A percentile compares a stretch with the other conserved stretches of the same genome.
These are phyloP conservation scores for Tetradesmus obliquus DNA, from an alignment of 139 green algal genomes.

Conservation along the genomic window DNA sequence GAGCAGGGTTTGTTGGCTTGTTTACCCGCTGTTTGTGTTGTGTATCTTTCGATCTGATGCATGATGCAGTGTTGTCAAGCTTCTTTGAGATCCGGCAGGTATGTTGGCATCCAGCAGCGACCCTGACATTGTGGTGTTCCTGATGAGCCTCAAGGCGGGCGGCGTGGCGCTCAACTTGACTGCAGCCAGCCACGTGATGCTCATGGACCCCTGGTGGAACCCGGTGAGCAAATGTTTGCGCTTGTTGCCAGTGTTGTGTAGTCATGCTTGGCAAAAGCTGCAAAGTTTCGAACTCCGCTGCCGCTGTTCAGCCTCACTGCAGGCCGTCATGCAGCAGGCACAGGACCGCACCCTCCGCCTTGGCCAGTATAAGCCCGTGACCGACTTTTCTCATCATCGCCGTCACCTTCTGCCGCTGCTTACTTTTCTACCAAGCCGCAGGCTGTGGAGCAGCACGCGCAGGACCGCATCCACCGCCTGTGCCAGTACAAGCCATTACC, in stretches of 20 bases:
- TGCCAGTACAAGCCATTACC: slow-evolving; percentile 42
- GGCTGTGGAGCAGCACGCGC: slow-evolving; percentile 75
- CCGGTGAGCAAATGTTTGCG: background rate
- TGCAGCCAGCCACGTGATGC: slow-evolving; percentile 80
- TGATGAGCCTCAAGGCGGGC: slow-evolving; percentile 88
- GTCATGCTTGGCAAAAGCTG: too few relatives aligned
- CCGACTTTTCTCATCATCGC: background rate
- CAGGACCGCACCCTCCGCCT: slow-evolving; percentile 78
- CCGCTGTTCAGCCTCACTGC: background rate
- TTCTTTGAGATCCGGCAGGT: too few relatives aligned
- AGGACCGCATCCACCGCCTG: slow-evolving; percentile 78
- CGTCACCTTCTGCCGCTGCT: too few relatives aligned
- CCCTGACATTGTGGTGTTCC: slow-evolving; percentile 76
- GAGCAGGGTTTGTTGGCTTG: background rate
- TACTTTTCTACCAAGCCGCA: too few relatives aligned
- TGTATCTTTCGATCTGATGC: too few relatives aligned
- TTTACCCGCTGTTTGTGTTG: background rate
- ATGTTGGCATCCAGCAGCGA: slow-evolving; percentile 76
- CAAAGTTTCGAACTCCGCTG: too few relatives aligned
- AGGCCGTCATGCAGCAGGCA: slow-evolving; percentile 74
- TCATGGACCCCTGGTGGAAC: slow-evolving; percentile 88
- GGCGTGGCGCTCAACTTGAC: slow-evolving; percentile 94
- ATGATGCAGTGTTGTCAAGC: too few relatives aligned
- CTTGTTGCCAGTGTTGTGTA: too few relatives aligned
- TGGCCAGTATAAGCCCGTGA: slow-evolving; percentile 91